Conservation (phyloP, 495 filamentous ascomycete species). For the Trichoderma reesei region DNA sequence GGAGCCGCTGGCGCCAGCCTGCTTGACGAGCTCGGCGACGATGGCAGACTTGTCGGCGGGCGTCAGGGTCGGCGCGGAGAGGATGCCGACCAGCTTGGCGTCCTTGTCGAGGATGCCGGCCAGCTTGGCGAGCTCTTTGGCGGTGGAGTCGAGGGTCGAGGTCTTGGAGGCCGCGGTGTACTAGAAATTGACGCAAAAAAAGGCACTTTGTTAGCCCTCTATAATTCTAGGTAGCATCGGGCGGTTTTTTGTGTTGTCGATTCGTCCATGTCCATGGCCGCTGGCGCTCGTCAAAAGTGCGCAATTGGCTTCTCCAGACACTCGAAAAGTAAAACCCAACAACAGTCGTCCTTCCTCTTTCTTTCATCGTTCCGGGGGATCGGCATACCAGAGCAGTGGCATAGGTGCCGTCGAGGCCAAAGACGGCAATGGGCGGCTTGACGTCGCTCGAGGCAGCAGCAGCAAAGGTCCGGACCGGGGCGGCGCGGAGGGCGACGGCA, state of each 20-base stretch:
- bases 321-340: not conserved
- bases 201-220: too few relatives aligned
- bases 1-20: conserved; percentile 56
- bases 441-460: conserved; percentile 52
- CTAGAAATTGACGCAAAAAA: conserved; percentile 34
- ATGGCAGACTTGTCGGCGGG: conserved; percentile 72
- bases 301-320: not conserved
- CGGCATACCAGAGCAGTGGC: conserved; percentile 86
- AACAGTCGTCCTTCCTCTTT: too few relatives aligned
- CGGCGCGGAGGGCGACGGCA: conserved; percentile 19
- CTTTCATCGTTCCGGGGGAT: too few relatives aligned
- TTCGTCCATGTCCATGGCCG: not conserved
- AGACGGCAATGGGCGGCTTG: conserved; percentile 83
- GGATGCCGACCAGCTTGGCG: conserved; percentile 62
- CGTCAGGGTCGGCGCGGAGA: conserved; percentile 70
- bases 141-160: conserved; percentile 67
- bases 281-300: not conserved
- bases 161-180: conserved; percentile 92
- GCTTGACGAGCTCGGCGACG: conserved; percentile 73
- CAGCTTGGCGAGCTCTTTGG: conserved; percentile 64
- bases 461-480: conserved; percentile 60
- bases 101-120: conserved; percentile 66
- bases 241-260: not conserved
- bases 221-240: too few relatives aligned
- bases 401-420: conserved; percentile 95